A percentile compares a stretch with the other conserved stretches of the same genome.
phyloP scores from a whole-genome alignment of 2,329 filamentous ascomycete species.

The Hypoxylon rubiginosum region DNA sequence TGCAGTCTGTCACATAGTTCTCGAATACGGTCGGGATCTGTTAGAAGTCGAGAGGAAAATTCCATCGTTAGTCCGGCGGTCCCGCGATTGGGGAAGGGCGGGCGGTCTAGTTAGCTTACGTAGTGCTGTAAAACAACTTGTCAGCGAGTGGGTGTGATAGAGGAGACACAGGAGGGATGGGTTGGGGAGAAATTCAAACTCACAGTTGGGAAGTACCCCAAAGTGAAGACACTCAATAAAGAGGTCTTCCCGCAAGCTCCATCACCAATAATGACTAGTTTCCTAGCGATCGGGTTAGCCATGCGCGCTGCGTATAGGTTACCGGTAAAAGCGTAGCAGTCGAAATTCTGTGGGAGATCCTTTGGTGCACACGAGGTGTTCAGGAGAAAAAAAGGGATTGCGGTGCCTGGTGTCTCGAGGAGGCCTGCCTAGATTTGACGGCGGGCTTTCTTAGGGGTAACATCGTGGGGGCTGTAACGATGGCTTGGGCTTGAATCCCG shows the following conservation, averaged over 20 bases:
- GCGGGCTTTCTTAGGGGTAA: conserved; percentile 22
- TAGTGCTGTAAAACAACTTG: conserved; percentile 64
- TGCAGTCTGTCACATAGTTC: conserved; percentile 98
- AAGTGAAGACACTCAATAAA: conserved; percentile 95
- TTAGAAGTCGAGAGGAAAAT: conserved; percentile 2
- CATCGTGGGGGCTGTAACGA: conserved; percentile 30
- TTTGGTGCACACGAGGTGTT: neutral
- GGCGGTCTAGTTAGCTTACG: conserved; percentile 56
- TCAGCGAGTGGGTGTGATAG: conserved; percentile 47
- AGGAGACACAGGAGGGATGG: conserved; percentile 15
- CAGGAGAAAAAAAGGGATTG: neutral
- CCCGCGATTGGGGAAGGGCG: conserved; percentile 9
- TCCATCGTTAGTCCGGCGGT: conserved; percentile 34
- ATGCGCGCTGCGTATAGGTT: conserved; percentile 4
- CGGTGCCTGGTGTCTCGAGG: conserved; percentile 10
- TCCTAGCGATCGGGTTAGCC: conserved; percentile 47
- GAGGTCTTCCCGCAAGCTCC: conserved; percentile 99
- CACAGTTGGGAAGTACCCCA: conserved; percentile 98
- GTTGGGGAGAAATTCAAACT: conserved; percentile 56
- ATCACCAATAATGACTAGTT: conserved; percentile 55
- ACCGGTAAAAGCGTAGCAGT: conserved; percentile 3
- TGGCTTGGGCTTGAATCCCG: conserved; percentile 26
- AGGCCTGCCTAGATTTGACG: conserved; percentile 19
- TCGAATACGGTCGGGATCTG: conserved; percentile 98
- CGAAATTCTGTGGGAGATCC: conserved; percentile 9